A percentile compares a stretch with the other conserved stretches of the same genome.
Evolutionary conservation across 1,139 yeast species (phyloP).

Genomic region (Debaryomyces nepalensis): DNA sequence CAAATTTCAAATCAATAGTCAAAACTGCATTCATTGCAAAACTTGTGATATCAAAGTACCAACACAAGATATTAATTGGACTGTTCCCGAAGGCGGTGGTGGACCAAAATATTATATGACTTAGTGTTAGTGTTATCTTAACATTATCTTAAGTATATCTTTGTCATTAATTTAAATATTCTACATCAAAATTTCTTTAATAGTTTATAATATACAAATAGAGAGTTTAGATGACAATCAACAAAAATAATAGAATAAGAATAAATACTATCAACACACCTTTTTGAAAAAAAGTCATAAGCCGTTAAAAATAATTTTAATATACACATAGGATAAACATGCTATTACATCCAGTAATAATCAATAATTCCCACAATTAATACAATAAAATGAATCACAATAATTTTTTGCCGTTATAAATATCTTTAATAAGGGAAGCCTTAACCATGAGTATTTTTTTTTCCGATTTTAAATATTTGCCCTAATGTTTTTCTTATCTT

Average conservation of each 20-base stretch:
- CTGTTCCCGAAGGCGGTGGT: constrained; percentile 97
- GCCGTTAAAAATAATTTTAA: constrained; percentile 12
- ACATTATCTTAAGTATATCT: background rate
- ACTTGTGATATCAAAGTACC: constrained; percentile 98
- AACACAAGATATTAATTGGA: constrained; percentile 91
- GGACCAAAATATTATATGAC: constrained; percentile 94
- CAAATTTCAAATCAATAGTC: constrained; percentile 88
- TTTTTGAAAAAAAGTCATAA: constrained; percentile 9
- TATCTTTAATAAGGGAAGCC: constrained; percentile 2
- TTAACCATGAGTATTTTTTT: constrained; percentile 5
- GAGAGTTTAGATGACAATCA: constrained; percentile 9
- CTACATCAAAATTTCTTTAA: constrained; percentile 1
- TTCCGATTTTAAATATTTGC: constrained; percentile 6
- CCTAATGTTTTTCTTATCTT: constrained; percentile 10
- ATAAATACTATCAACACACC: constrained; percentile 1
- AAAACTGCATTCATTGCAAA: constrained; percentile 96
- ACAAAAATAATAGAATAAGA: constrained; percentile 9
- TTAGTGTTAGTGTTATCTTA: constrained; percentile 24
- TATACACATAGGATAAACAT: constrained; percentile 10
- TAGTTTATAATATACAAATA: constrained; percentile 11
- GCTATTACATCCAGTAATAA: constrained; percentile 7
- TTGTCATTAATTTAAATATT: background rate
- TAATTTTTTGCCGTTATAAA: constrained; percentile 5
- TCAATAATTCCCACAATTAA: constrained; percentile 7
- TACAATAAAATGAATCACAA: constrained; percentile 7